Evolutionary conservation across 2,329 filamentous ascomycete species (phyloP), one percentile per base, ranked within the genome.

Genomic region (Trichoderma sp.): DNA sequence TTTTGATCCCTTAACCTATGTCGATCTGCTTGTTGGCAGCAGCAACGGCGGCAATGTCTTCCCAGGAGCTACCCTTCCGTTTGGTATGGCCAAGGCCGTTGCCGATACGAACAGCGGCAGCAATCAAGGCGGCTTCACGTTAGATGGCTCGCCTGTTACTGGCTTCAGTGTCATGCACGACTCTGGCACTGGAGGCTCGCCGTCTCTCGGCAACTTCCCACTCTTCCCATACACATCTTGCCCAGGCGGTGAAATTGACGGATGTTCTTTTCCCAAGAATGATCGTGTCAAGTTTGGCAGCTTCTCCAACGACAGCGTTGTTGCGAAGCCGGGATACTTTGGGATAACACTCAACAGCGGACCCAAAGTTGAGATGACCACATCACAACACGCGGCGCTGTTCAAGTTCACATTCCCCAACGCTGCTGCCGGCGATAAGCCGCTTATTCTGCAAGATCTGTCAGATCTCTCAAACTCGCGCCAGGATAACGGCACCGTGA

Each of bases 161-260:
- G 87, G 87, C 16, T 89, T 88, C 76, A 86, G 84, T 14, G 81
- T 84, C 46, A 81, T 88, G 79, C 86, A 88, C 74, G 87, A 89
- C 73, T 86, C 84, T 2, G 86, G 86, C 1, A 88, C 86, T 0
- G 87, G 87, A 26, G 83, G 83, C 8, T 78, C 79, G 1, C 87
- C 90, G 0, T 92, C 89, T 4, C 79, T 93, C 18, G 91, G 90
- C 16, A 92, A 92, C 74, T 93, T 93, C 65, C 89, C 91, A 0
- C 80, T 93, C 1, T 93, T 93, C 71, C 84, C 90, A 0, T 90
- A 91, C 70, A 79, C 85, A 4, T 81, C 82, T 51, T 93, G 91
- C 71, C 82, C 85, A 0, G 83, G 81, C 16, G 86, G 91, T 70
- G 84, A 89, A 49, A 78, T 93, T 66, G 82, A 91, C 73, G 81